These are phyloP conservation scores for Fusarium concolor DNA, from an alignment of 2,329 filamentous ascomycete genomes.

Conservation along the genomic window DNA sequence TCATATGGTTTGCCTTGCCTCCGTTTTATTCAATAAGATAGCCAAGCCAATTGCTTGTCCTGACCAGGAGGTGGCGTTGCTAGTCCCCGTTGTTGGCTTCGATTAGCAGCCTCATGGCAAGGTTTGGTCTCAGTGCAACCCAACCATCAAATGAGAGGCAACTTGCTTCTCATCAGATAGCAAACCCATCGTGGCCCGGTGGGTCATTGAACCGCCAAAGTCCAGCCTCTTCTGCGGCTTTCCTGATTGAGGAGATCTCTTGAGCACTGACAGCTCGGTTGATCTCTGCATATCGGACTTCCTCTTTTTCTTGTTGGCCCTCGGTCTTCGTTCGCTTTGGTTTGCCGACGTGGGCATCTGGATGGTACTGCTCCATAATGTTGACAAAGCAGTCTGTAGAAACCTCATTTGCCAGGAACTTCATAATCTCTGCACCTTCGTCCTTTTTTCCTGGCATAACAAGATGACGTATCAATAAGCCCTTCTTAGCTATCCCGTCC, in stretches of 20 bases:
- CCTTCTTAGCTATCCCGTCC: slow-evolving; percentile 83
- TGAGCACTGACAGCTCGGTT: slow-evolving; percentile 70
- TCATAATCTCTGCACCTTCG: slow-evolving; percentile 79
- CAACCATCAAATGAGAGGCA: slow-evolving; percentile 17
- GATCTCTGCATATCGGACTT: slow-evolving; percentile 79
- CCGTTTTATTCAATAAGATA: slow-evolving; percentile 13
- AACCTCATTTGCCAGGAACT: slow-evolving; percentile 78
- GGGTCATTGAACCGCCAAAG: slow-evolving; percentile 83
- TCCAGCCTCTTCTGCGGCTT: slow-evolving; percentile 76
- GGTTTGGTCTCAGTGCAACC: slow-evolving; percentile 11
- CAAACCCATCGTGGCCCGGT: slow-evolving; percentile 63
- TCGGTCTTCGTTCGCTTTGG: slow-evolving; percentile 52
- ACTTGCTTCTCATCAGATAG: slow-evolving; percentile 52
- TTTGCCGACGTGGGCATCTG: slow-evolving; percentile 85
- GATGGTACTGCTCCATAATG: slow-evolving; percentile 90
- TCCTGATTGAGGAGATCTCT: slow-evolving; percentile 74
- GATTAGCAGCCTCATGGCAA: slow-evolving; percentile 19
- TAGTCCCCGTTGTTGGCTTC: slow-evolving; percentile 33
- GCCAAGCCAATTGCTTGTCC: slow-evolving; percentile 19
- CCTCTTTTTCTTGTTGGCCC: slow-evolving; percentile 57
- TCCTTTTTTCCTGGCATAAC: slow-evolving; percentile 86
- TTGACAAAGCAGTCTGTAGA: slow-evolving; percentile 83
- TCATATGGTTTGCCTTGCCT: slow-evolving; percentile 11
- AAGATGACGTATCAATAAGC: slow-evolving; percentile 80
- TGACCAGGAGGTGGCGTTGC: slow-evolving; percentile 30